Evolutionary conservation across 495 filamentous ascomycete species (phyloP).

Genomic region (Talaromyces adpressus): DNA sequence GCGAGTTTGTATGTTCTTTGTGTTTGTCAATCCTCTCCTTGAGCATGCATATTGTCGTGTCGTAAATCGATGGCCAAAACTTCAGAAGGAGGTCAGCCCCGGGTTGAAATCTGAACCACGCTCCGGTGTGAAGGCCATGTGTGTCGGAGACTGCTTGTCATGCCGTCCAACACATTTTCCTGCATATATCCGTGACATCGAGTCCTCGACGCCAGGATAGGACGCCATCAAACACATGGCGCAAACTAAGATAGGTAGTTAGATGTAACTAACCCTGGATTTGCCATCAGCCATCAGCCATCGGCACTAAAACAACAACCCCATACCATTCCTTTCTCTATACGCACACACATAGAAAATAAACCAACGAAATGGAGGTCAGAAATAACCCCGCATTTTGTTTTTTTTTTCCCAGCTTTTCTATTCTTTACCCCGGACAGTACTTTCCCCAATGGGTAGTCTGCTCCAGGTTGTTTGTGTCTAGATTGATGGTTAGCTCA

Average conservation of each 20-base stretch:
- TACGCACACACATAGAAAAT: not conserved
- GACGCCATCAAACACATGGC: not conserved
- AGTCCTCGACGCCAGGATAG: not conserved
- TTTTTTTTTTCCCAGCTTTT: not conserved
- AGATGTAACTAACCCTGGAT: not conserved
- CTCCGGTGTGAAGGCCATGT: not conserved
- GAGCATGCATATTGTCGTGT: not conserved
- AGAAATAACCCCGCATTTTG: not conserved
- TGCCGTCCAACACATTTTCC: not conserved
- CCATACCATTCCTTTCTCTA: not conserved
- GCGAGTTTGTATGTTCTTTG: not conserved
- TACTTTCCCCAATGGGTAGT: not conserved
- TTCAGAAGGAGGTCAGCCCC: too few relatives aligned
- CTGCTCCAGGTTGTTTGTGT: not conserved
- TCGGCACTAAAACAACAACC: not conserved
- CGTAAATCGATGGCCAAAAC: not conserved
- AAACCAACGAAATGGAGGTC: not conserved
- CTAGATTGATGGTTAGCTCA: not conserved
- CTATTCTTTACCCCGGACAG: not conserved
- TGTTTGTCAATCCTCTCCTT: not conserved
- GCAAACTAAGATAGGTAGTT: not conserved
- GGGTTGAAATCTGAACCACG: not conserved
- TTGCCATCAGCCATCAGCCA: not conserved
- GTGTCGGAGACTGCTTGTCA: not conserved
- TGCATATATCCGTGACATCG: not conserved